Evolutionary conservation across 73 alveolate genomes (phyloP), one percentile per base, ranked within the genome.

Genomic region (Paramecium sexaurelia): DNA sequence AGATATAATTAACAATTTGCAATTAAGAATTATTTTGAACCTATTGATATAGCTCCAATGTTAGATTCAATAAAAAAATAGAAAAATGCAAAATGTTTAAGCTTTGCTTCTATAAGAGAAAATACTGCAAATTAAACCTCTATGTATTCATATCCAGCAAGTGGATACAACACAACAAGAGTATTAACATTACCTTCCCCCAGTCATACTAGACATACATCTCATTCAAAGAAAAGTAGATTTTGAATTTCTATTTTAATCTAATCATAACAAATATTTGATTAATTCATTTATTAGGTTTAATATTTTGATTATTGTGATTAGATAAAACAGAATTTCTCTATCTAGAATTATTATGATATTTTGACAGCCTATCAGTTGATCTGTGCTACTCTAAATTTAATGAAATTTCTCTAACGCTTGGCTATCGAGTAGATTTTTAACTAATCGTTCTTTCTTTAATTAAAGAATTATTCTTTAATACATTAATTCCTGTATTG

Each of bases 1-100:
- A 61, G 83, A 24, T 78, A 78, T 13, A 78, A 41, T 41, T 56
- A 78, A 78, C 8, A 78, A 24, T 78, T 78, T 78, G 55, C 90
- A 78, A 33, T 78, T 9, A n/a, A 39, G 19, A 37, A 78, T 7
- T 78, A 78, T 19, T 78, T 78, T 78, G 75, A 78, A 9, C 90
- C 90, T 19, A 78, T 78, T 10, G 73, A 78, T n/a, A 10, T 39
- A 11, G 90, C 73, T 11, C 40, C 33, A 19, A 20, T 78, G 17
- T 19, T 78, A 22, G 90, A 78, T 35, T 40, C 86, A 71, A 71
- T 71, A 37, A 71, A 71, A 71, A 35, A 37, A 71, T 11, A 27
- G 32, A 71, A 40, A 17, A 40, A 71, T 35, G 86, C 37, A 22
- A 71, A 71, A 32, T 61, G 83, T 29, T 61, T 26, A 19, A 61